Conservation (phyloP, 1,139 yeast genomes). For the Lodderomyces margitis region DNA sequence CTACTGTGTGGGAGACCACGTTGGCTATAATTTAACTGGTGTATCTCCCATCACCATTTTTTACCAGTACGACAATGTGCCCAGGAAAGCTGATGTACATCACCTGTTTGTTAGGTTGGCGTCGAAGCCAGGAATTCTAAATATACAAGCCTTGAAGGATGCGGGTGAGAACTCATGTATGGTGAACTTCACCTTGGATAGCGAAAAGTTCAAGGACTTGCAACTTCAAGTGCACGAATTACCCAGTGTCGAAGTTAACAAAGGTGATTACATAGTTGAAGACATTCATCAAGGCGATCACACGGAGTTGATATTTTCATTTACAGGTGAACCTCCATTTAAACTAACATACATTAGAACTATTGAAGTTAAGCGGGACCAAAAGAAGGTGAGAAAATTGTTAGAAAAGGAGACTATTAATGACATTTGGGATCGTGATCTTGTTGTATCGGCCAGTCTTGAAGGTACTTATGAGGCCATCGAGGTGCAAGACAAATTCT, state of each 20-base stretch:
- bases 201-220: conserved; percentile 40
- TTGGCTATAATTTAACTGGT: conserved; percentile 75
- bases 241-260: conserved; percentile 88
- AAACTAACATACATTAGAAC: conserved; percentile 55
- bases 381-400: conserved; percentile 33
- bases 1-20: conserved; percentile 91
- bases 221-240: conserved; percentile 65
- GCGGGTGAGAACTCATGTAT: conserved; percentile 69
- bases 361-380: conserved; percentile 26
- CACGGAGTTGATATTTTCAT: conserved; percentile 65
- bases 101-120: conserved; percentile 67
- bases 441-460: conserved; percentile 70
- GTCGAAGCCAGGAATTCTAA: conserved; percentile 71
- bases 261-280: conserved; percentile 66
- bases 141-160: conserved; percentile 71
- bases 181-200: conserved; percentile 51
- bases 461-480: conserved; percentile 96
- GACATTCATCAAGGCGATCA: conserved; percentile 92
- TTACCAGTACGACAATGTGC: conserved; percentile 67
- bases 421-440: conserved; percentile 66
- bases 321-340: conserved; percentile 75
- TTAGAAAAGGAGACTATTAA: conserved; percentile 77
- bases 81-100: conserved; percentile 58
- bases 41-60: conserved; percentile 73
- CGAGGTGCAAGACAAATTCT: conserved; percentile 78